Base-by-base conservation (phyloP, 2,329 filamentous ascomycete genomes). In the Lecanoromycetidae sp. region DNA sequence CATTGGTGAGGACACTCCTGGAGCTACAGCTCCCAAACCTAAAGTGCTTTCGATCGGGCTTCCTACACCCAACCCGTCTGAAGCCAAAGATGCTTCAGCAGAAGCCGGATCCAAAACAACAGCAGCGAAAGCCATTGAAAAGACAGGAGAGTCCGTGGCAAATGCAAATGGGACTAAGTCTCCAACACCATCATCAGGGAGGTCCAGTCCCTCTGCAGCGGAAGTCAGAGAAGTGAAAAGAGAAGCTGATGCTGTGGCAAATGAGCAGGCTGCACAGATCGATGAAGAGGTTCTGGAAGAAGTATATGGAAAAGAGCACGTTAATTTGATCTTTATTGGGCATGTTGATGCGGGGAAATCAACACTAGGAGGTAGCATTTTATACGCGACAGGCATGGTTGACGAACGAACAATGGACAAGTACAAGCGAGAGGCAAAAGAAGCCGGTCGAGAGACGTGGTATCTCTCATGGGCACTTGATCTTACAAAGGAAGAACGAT, bases 291-390 rank as follows among this genome's bases (percentile, higher is more conserved):
- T 87, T 0, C 71, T 98, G 51, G 86, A 87, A 65, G 90, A 96
- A 64, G 91, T 98, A 52, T 98, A 72, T 64, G 91, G 91, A 63
- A 95, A 96, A 53, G 71, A 83, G 62, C 79, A 83, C 58, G 75
- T 98, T 60, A 98, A 98, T 68, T 83, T 98, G 57, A 94, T 96
- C 55, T 95, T 96, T 69, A 84, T 96, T 61, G 90, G 91, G 43
- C 91, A 98, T 74, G 93, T 98, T 58, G 91, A 98, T 71, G 91
- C 91, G 44, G 91, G 91, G 58, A 98, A 98, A 71, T 95, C 87
- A 32, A 98, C 91, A 3, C 75, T 98, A 5, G 91, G 91, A 62
- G 91, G 91, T 42, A 85, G 85, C 44, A 94, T 98, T 54, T 74
- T 98, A 12, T 94, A 91, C 64, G 80, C 79, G 44, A 95, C 90